Evolutionary conservation across 164 flowering plant species (phyloP), one percentile per base, ranked within the genome.

Genomic region (Echeveria elegans): DNA sequence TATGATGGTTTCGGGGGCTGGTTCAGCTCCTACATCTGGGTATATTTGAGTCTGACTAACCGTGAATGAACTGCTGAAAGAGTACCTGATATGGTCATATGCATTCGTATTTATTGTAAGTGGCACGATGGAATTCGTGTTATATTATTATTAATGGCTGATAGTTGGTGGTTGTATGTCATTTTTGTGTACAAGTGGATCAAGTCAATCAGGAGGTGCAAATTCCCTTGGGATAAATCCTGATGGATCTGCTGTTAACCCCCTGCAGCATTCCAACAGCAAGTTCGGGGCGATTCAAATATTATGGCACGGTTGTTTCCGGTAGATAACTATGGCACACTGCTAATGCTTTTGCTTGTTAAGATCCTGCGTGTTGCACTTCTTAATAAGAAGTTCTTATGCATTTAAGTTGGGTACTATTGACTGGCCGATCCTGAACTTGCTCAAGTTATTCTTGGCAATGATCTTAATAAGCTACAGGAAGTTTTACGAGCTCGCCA

Each of bases 241-340:
- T 11, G 96, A 94, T 85, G 99, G 99, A 15, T 89, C 99, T 76
- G 92, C 97, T 68, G 87, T 81, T 58, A 89, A 94, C 61, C 99
- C 61, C 99, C 99, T 64, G 82, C 75, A 53, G 97, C 93, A 43
- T 83, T 94, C 74, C 99, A 88, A 76, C 88, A 86, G 68, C 95
- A 88, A 5, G 32, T 91, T 71, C 83, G 87, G 52, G 53, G 74
- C 71, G 90, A 88, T 80, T 73, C 93, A 30, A 85, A 89, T 78
- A 15, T 75, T 72, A 83, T 89, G 87, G 77, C 87, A 61, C 95
- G 82, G 69, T 75, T 94, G 30, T 87, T 89, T 73, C 96, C 91
- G 97, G 95, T 92, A 74, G 23, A 47, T 40, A 40, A 40, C 15
- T 15, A 8, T 40, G 15, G 15, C 15, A 36, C 38, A 36, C 7